Conservation (phyloP, 164 flowering plant genomes). For the Nymphaea thermarum region DNA sequence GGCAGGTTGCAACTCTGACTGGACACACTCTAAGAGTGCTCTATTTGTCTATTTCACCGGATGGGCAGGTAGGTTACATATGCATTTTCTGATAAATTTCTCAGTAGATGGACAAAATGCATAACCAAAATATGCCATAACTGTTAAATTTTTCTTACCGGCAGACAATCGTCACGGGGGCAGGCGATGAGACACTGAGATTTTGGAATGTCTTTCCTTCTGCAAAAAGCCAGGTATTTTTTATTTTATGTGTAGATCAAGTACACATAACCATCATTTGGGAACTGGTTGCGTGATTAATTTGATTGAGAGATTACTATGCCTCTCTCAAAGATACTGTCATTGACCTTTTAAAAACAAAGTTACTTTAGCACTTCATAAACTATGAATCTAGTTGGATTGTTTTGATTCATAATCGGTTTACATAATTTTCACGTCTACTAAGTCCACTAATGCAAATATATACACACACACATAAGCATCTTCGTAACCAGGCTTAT, state of each 20-base stretch:
- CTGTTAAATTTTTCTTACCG: not conserved
- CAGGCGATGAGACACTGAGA: constrained; percentile 94
- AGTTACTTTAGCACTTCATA: too few relatives aligned
- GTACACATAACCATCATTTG: not conserved
- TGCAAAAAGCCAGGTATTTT: constrained; percentile 45
- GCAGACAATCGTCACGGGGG: constrained; percentile 98
- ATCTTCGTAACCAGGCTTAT: not conserved
- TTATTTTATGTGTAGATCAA: too few relatives aligned
- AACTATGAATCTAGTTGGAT: too few relatives aligned
- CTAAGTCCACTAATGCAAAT: not conserved
- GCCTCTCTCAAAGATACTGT: too few relatives aligned
- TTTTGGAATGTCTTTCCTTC: constrained; percentile 98
- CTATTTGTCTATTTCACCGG: constrained; percentile 92
- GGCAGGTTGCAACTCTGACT: constrained; percentile 89
- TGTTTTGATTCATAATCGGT: too few relatives aligned
- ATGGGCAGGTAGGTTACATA: constrained; percentile 67
- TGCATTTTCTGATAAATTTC: not conserved
- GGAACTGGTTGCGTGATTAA: too few relatives aligned
- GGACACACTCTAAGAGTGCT: constrained; percentile 91
- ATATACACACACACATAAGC: not conserved
- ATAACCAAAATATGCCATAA: not conserved
- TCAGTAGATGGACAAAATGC: not conserved
- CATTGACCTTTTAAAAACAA: too few relatives aligned
- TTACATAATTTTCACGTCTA: too few relatives aligned
- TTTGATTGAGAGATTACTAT: too few relatives aligned